Evolutionary conservation across 2,329 filamentous ascomycete genomes (phyloP).

Genomic region (Acarospora socialis): DNA sequence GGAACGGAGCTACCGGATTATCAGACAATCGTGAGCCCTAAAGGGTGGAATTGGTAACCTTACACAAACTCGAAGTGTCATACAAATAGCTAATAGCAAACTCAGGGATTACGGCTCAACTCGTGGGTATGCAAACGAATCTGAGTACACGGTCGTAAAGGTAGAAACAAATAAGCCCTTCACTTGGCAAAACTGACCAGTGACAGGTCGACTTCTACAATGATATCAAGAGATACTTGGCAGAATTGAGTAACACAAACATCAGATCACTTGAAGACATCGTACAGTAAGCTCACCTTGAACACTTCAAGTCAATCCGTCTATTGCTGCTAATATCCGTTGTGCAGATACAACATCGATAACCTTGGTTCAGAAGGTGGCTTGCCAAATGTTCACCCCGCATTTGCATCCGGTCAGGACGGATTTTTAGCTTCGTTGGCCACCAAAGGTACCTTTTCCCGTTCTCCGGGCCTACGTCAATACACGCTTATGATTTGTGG

Average conservation of each 20-base stretch:
- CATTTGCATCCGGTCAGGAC: conserved; percentile 58
- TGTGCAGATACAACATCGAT: conserved; percentile 34
- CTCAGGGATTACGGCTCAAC: conserved; percentile 44
- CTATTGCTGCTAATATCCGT: no score
- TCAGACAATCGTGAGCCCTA: conserved; percentile 46
- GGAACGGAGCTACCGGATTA: conserved; percentile 53
- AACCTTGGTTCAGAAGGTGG: conserved; percentile 56
- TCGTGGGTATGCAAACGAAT: conserved; percentile 54
- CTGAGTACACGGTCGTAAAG: conserved; percentile 59
- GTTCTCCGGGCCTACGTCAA: background rate
- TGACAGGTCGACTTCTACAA: conserved; percentile 38
- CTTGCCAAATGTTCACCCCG: conserved; percentile 43
- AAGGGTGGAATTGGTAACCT: conserved; percentile 53
- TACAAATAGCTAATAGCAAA: background rate
- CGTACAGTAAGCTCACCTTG: conserved; percentile 34
- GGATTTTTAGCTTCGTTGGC: conserved; percentile 50
- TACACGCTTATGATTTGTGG: background rate
- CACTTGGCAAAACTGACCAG: conserved; percentile 39
- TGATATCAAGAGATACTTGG: conserved; percentile 49
- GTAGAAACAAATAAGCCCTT: no score
- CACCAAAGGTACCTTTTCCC: conserved; percentile 26
- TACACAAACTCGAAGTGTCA: no score
- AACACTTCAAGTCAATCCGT: conserved; percentile 10
- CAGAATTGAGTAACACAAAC: conserved; percentile 46
- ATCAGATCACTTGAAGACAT: conserved; percentile 49